Base-by-base conservation (phyloP, 2,329 filamentous ascomycete genomes). In the Colletotrichum chrysophilum region DNA sequence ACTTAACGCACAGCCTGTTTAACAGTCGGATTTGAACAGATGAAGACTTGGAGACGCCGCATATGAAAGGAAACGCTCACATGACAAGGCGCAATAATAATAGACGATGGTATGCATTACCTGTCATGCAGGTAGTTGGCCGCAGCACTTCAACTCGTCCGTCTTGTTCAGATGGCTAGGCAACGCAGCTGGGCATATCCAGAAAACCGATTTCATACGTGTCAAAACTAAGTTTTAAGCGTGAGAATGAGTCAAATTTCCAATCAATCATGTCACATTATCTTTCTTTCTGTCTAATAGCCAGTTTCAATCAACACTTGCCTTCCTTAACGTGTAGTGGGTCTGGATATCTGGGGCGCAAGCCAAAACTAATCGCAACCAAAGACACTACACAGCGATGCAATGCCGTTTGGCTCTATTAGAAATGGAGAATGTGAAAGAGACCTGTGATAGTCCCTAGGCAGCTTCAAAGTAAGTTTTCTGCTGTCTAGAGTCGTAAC, bases 371-470 rank as follows among this genome's bases (percentile, higher is more conserved):
- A 12, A 48, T 21, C 0, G 38, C 38, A 9, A 48, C 16, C 2
- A n/a, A 48, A 48, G 5, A n/a, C 18, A 7, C 8, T 10, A 12
- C 9, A 12, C 18, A 48, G 18, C 18, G 0, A 48, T 48, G 18
- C 36, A 21, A n/a, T 7, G 18, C 3, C 38, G 3, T n/a, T 48
- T n/a, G 9, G 5, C 9, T n/a, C 9, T 3, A 48, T n/a, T 12
- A 2, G 3, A 48, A 21, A 48, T 48, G 5, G 1, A n/a, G 9
- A 48, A 12, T 12, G 0, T 7, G 5, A 12, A 21, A 3, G 3
- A 0, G 9, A 21, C 18, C 9, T 48, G 3, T 12, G 4, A 12
- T 12, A 48, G 5, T 21, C 5, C 5, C 12, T 12, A 5, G 18
- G 9, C 18, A 6, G 38, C 9, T 48, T 48, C 5, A 48, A 6